These are phyloP conservation scores for Carex kokanica DNA, from an alignment of 176 grass and related monocot species.

Conservation along the genomic window DNA sequence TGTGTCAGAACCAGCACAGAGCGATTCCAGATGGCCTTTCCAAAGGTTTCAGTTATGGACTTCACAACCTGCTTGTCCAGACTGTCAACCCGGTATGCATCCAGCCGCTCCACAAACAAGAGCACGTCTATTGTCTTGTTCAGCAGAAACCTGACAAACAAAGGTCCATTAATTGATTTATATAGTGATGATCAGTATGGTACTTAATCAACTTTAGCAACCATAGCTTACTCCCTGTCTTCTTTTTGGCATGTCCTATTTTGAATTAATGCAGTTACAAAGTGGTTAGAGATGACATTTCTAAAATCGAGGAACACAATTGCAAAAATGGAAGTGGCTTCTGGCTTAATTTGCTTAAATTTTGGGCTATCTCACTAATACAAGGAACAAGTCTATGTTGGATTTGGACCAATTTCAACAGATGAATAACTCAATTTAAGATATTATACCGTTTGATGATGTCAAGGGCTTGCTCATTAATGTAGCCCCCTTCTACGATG, in stretches of 20 bases:
- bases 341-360: neutral
- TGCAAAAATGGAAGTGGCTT: neutral
- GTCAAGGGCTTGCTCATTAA: slow-evolving; percentile 89
- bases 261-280: neutral
- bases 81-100: too few species aligned
- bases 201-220: neutral
- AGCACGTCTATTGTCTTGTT: slow-evolving; percentile 77
- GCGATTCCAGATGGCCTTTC: slow-evolving; percentile 82
- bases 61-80: slow-evolving; percentile 25
- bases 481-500: slow-evolving; percentile 92
- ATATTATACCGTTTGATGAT: slow-evolving; percentile 78
- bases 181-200: neutral
- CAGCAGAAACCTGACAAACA: slow-evolving; percentile 71
- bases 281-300: neutral
- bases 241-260: neutral
- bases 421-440: neutral
- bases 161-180: neutral
- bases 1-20: slow-evolving; percentile 83
- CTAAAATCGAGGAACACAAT: neutral
- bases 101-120: too few species aligned
- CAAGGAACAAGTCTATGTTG: neutral
- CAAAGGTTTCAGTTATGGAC: slow-evolving; percentile 75
- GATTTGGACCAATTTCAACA: neutral
- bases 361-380: neutral
- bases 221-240: neutral